phyloP scores from a whole-genome alignment of 2,329 filamentous ascomycete genomes.

The Pezicula carpinea region DNA sequence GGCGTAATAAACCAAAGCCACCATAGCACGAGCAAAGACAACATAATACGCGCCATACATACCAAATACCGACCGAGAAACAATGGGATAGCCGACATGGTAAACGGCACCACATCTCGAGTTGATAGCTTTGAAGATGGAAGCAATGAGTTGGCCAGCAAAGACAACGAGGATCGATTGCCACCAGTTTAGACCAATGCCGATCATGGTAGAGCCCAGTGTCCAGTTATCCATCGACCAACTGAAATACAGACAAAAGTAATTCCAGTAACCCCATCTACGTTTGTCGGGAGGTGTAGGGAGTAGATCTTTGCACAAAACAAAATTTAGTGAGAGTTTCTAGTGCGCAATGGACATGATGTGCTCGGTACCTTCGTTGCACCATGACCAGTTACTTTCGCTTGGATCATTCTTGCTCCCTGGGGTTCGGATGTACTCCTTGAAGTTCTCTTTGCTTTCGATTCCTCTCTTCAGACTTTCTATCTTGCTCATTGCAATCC shows the following conservation, averaged over 20 bases:
- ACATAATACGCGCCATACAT: constrained; percentile 39
- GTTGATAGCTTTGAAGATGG: constrained; percentile 35
- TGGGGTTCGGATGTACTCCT: no score
- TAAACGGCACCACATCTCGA: constrained; percentile 33
- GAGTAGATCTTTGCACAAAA: constrained; percentile 21
- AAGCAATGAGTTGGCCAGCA: constrained; percentile 32
- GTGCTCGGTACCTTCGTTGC: no score
- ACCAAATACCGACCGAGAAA: constrained; percentile 35
- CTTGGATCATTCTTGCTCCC: no score
- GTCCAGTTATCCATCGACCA: constrained; percentile 35
- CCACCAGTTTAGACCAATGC: constrained; percentile 37
- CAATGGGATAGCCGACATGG: constrained; percentile 33
- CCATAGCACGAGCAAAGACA: constrained; percentile 33
- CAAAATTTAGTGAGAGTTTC: no score
- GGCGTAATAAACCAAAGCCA: constrained; percentile 37
- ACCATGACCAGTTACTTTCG: no score
- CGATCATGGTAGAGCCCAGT: constrained; percentile 30
- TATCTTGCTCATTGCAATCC: no score
- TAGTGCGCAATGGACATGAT: no score
- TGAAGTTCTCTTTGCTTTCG: no score
- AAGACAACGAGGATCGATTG: constrained; percentile 35
- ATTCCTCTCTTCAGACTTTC: no score
- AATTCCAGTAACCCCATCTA: constrained; percentile 32
- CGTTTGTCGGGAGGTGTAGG: constrained; percentile 30
- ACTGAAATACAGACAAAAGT: constrained; percentile 30